phyloP scores from a whole-genome alignment of 805 yeast genomes.

The Teunomyces aglyptinius region DNA sequence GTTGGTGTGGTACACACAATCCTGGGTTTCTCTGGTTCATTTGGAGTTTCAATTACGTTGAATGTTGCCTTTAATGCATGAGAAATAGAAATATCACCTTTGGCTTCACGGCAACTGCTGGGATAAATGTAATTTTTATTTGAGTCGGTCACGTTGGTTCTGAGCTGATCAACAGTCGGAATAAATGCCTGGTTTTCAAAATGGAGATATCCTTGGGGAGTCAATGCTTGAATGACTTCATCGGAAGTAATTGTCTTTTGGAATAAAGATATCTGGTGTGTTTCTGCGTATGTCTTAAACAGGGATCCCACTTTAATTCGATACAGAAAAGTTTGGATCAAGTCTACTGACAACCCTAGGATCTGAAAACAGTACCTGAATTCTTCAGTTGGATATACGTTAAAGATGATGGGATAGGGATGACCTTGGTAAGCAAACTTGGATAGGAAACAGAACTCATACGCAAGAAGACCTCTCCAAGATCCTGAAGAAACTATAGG shows the following conservation, averaged over 20 bases:
- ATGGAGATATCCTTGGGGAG: conserved; percentile 1
- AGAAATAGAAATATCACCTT: conserved; percentile 8
- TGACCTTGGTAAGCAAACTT: conserved; percentile 14
- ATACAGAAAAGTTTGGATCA: background rate
- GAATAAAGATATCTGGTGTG: background rate
- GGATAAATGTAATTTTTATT: conserved; percentile 5
- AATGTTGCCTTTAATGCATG: conserved; percentile 12
- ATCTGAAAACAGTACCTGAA: background rate
- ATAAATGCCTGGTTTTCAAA: background rate
- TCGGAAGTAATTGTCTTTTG: background rate
- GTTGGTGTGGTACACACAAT: background rate
- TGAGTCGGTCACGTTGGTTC: background rate
- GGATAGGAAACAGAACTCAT: conserved; percentile 15
- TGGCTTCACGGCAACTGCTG: conserved; percentile 2
- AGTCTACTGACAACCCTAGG: background rate
- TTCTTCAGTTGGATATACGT: background rate
- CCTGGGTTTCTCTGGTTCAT: background rate
- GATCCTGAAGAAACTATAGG: conserved; percentile 16
- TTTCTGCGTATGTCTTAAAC: background rate
- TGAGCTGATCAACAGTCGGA: conserved; percentile 4
- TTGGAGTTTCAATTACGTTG: conserved; percentile 10
- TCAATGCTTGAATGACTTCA: background rate
- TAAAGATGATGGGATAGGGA: background rate
- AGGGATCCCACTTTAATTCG: background rate
- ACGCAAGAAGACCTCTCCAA: conserved; percentile 16